Evolutionary conservation across 495 filamentous ascomycete genomes (phyloP), one percentile per base, ranked within the genome.

Genomic region (Hypomontagnella submonticulosa): DNA sequence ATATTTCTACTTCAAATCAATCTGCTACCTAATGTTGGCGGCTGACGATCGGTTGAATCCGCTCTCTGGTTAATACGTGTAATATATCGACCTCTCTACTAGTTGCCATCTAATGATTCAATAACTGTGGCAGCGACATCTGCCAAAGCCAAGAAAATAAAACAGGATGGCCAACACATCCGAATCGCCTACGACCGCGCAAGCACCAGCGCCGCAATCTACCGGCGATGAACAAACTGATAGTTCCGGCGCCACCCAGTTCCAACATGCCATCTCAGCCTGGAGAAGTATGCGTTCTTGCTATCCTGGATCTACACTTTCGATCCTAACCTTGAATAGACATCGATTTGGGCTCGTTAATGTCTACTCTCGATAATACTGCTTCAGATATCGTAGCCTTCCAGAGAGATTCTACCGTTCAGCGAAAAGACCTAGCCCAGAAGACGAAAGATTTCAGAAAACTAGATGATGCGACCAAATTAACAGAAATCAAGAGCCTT

Each of bases 381-480:
- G 93, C 95, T 4, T 92, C 92, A 3, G 96, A 99, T 69, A 92
- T 99, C 46, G 92, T 98, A 40, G 80, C 89, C 38, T 90, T 92
- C 71, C 95, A 99, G 72, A 87, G 92, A 64, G 96, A 97, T 76
- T 88, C 93, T 15, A 88, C 97, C 8, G 88, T 97, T 11, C 93
- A 97, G 73, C 86, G 95, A 44, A 99, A 99, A 71, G 95, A 99
- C 52, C 84, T 99, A 13, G 95, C 95, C 12, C 93, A 97, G 76
- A 98, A 97, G 80, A 99, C 95, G 2, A 99, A 98, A 73, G 95
- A 98, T 74, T 99, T 97, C 69, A 81, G 92, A 63, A 99, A 97
- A 75, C 84, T 97, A 2, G 95, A 98, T 55, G 96, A 99, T 80
- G 83, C 91, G 9, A 87, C 85, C 36, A 98, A 97, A 76, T 81